Conservation (phyloP, 2,329 filamentous ascomycete species). For the Cercospora zeina region DNA sequence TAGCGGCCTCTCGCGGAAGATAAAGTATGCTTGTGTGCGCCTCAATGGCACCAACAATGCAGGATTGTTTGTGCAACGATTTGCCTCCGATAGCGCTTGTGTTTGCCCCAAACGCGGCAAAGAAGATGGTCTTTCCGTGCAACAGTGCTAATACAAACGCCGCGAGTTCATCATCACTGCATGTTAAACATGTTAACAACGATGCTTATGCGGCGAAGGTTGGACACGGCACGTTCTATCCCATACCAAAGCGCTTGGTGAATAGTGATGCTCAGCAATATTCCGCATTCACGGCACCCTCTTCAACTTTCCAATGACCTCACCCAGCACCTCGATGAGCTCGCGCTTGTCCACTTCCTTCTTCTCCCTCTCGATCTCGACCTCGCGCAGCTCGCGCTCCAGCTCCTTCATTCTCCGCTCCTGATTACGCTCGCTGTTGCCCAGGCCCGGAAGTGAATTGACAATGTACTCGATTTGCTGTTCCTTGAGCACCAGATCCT, state of each 20-base stretch:
- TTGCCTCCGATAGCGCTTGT: slow-evolving; percentile 6
- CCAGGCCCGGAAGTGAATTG: slow-evolving; percentile 71
- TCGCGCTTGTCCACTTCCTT: slow-evolving; percentile 47
- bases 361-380: slow-evolving; percentile 45
- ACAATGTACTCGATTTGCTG: slow-evolving; percentile 81
- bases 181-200: background rate
- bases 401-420: slow-evolving; percentile 57
- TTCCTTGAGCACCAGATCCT: slow-evolving; percentile 75
- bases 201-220: background rate
- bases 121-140: background rate
- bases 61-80: slow-evolving; percentile 13
- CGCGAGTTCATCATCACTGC: background rate
- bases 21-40: slow-evolving; percentile 10
- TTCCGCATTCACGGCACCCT: slow-evolving; percentile 33
- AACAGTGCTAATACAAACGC: background rate
- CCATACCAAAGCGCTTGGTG: background rate
- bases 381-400: slow-evolving; percentile 46
- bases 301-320: slow-evolving; percentile 48
- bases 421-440: slow-evolving; percentile 76
- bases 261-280: background rate
- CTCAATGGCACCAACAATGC: slow-evolving; percentile 17
- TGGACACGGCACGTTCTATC: background rate
- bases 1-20: background rate
- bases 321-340: slow-evolving; percentile 50
- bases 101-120: background rate